Evolutionary conservation across 106 monocot genomes (phyloP).

Genomic region (Dioscorea zingiberensis): DNA sequence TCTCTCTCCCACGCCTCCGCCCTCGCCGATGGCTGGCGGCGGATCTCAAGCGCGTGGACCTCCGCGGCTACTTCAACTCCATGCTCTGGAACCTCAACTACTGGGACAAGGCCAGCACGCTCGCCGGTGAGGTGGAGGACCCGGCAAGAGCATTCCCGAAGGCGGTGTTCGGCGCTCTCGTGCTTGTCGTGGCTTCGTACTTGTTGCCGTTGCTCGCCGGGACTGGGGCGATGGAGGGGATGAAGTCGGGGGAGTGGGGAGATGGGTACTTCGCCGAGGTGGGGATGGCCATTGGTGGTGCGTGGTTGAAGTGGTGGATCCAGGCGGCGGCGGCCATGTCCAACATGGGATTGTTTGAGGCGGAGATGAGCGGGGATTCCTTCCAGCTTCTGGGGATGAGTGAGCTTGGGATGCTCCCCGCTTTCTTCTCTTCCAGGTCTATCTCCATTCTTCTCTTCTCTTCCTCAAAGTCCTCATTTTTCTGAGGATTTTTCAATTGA

Average conservation of each 20-base stretch:
- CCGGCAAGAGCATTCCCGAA: conserved; percentile 56
- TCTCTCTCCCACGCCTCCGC: conserved; percentile 48
- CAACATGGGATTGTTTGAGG: conserved; percentile 88
- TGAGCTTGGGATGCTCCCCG: conserved; percentile 78
- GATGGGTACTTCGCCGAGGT: conserved; percentile 83
- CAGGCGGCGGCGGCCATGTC: conserved; percentile 84
- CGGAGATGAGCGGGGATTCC: conserved; percentile 88
- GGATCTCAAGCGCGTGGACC: conserved; percentile 18
- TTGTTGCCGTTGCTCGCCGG: conserved; percentile 71
- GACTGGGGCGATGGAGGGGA: conserved; percentile 47
- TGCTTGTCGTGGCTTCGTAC: conserved; percentile 60
- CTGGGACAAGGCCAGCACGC: conserved; percentile 91
- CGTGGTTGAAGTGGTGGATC: conserved; percentile 75
- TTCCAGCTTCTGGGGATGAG: conserved; percentile 90
- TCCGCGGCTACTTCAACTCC: conserved; percentile 60
- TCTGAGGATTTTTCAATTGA: too few relatives aligned
- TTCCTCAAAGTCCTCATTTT: neutral
- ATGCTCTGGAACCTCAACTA: conserved; percentile 97
- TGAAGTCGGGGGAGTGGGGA: conserved; percentile 49
- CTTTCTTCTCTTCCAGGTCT: conserved; percentile 53
- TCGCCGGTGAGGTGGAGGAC: conserved; percentile 84
- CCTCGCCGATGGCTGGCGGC: conserved; percentile 49
- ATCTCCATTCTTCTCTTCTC: neutral
- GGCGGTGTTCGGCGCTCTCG: conserved; percentile 62
- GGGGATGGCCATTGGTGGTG: conserved; percentile 58